Base-by-base conservation (phyloP, 1,284 basidiomycete species). In the Ganoderma resinaceum region DNA sequence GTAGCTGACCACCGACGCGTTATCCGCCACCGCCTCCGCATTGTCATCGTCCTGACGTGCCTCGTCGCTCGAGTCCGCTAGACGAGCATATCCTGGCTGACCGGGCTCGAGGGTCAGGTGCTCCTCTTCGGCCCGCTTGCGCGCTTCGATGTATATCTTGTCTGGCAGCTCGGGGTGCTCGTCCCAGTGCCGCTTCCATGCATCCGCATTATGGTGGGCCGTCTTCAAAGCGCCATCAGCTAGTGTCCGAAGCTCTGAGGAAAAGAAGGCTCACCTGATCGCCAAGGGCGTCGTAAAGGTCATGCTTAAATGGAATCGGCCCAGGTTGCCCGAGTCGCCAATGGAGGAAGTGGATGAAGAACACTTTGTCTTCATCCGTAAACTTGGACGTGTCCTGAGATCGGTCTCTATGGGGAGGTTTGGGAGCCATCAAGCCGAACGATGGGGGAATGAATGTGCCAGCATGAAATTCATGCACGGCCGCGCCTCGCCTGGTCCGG, bases 291-390 rank as follows among this genome's bases (percentile, higher is more conserved):
- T 65, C 23, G 46, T 52, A 61, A 35, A 65, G 58, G 20, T 38
- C 43, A 7, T 26, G 46, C 46, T 61, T 65, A 5, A 43, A 23
- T 23, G 46, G 53, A 18, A 37, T 52, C 35, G 40, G n/a, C 5
- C 57, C 42, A 9, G 55, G 55, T 4, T 53, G 40, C 2, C 20
- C 7, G 38, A 65, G 58, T 8, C 38, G 37, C 58, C 58, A 61
- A n/a, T 58, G 64, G 33, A 65, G 58, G 35, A 23, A 65, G 33
- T 65, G 61, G 9, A 62, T 62, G 61, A 62, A 62, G 46, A 62
- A 62, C 33, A 62, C 61, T 9, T 62, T 62, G 14, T 62, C 61
- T 37, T 49, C 61, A 8, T 37, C 11, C 35, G 61, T 62, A 46
- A 62, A 62, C 35, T 46, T 46, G 33, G 46, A 6, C 5, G 16